Evolutionary conservation across 441 rosid species (phyloP).

Genomic region (Corymbia citriodora): DNA sequence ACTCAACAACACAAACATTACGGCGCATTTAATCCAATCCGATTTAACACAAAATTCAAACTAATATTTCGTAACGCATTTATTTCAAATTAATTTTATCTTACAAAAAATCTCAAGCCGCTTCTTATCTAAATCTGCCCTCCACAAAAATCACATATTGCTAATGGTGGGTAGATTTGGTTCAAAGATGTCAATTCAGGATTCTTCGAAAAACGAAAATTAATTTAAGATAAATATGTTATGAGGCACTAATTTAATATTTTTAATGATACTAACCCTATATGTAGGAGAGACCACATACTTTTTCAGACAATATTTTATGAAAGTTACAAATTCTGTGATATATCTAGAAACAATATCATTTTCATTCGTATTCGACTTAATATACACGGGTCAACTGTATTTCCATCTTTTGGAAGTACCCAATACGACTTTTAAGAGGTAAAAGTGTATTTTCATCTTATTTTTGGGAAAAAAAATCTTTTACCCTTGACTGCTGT

Average conservation of each 20-base stretch:
- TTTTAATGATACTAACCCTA: neutral
- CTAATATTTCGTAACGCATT: neutral
- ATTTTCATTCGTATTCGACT: neutral
- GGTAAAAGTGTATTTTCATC: neutral
- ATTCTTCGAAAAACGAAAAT: no score
- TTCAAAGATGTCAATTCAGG: neutral
- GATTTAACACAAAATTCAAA: neutral
- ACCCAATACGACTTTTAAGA: neutral
- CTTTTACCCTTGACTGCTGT: neutral
- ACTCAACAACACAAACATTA: neutral
- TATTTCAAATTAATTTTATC: neutral
- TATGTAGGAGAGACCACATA: neutral
- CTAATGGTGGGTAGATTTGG: neutral
- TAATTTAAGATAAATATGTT: no score
- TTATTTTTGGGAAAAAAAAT: no score
- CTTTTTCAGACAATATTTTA: neutral
- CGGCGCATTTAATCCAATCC: neutral
- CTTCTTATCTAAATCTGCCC: neutral
- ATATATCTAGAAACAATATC: neutral
- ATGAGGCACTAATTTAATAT: neutral
- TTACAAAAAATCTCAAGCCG: neutral
- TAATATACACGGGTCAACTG: fast-evolving
- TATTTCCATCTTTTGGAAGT: neutral
- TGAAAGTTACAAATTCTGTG: neutral
- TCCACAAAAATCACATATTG: neutral